A percentile compares a stretch with the other conserved stretches of the same genome.
phyloP scores from a whole-genome alignment of 2,329 filamentous ascomycete genomes.

The Xylaria hypoxylon region DNA sequence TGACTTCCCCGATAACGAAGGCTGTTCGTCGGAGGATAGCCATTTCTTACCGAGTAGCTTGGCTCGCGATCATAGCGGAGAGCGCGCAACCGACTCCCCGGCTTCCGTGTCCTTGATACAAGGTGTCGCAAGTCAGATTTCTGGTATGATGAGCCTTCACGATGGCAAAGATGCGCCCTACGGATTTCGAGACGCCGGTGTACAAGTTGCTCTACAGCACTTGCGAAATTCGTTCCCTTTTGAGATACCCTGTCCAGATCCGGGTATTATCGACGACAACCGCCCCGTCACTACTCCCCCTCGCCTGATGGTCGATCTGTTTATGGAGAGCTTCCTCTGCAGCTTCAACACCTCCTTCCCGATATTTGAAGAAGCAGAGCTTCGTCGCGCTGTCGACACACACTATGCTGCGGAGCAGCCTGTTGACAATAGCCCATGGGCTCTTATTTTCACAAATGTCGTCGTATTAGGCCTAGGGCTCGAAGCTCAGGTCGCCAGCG shows the following conservation, averaged over 20 bases:
- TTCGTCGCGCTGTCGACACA: conserved; percentile 21
- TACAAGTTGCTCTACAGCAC: conserved; percentile 14
- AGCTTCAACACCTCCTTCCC: conserved; percentile 14
- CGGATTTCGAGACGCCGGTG: background rate
- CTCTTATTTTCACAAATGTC: conserved; percentile 26
- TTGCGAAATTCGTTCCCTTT: conserved; percentile 24
- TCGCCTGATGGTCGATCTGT: conserved; percentile 25
- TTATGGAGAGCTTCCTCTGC: conserved; percentile 22
- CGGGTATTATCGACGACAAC: conserved; percentile 20
- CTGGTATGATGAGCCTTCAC: conserved; percentile 5
- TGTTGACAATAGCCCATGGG: conserved; percentile 19
- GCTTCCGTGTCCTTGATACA: conserved; percentile 15
- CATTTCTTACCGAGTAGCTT: conserved; percentile 1
- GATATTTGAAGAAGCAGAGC: conserved; percentile 26
- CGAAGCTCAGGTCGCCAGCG: conserved; percentile 16
- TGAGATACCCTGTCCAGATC: conserved; percentile 14
- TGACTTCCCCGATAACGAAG: conserved; percentile 6
- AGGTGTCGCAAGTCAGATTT: conserved; percentile 17
- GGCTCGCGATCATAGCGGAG: background rate
- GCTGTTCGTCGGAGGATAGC: background rate
- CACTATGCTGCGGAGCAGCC: conserved; percentile 22
- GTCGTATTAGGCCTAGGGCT: conserved; percentile 23
- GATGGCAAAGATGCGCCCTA: conserved; percentile 7
- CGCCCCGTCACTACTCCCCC: conserved; percentile 18
- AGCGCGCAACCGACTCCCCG: conserved; percentile 5